These are phyloP conservation scores for Encephalitozoon intestinalis DNA, from an alignment of 371 early-diverging fungal species.

Conservation along the genomic window DNA sequence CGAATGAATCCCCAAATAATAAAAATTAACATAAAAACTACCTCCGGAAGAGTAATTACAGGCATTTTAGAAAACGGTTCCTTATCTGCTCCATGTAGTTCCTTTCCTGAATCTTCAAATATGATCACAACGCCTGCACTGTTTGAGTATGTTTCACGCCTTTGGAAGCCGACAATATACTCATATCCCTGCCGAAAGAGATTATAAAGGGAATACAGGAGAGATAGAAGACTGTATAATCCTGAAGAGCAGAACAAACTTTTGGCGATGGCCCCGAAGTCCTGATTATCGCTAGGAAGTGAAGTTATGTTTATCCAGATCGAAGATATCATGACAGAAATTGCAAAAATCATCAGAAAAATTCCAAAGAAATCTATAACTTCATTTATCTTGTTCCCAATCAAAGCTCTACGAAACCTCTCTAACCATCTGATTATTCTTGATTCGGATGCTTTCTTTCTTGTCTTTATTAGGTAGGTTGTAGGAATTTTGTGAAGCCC, in stretches of 20 bases:
- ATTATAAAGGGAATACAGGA: neutral
- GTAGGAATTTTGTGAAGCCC: constrained; percentile 7
- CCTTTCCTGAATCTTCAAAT: neutral
- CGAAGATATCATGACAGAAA: neutral
- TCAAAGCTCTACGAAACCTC: neutral
- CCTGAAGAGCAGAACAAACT: neutral
- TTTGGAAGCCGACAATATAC: neutral
- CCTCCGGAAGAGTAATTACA: neutral
- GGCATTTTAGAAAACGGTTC: neutral
- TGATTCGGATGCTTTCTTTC: neutral
- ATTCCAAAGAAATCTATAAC: neutral
- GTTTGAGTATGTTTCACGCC: neutral
- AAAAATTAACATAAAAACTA: neutral
- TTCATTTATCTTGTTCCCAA: neutral
- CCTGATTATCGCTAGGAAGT: neutral
- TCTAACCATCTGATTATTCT: neutral
- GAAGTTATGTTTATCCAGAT: neutral
- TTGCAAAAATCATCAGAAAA: neutral
- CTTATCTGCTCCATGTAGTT: neutral
- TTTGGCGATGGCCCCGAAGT: neutral
- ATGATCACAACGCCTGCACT: neutral
- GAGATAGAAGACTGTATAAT: neutral
- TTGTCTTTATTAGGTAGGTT: neutral
- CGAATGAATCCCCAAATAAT: neutral
- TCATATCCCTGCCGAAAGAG: neutral